Evolutionary conservation across 1,284 basidiomycete species (phyloP), one percentile per base, ranked within the genome.

Genomic region (Macrocybe sp.): DNA sequence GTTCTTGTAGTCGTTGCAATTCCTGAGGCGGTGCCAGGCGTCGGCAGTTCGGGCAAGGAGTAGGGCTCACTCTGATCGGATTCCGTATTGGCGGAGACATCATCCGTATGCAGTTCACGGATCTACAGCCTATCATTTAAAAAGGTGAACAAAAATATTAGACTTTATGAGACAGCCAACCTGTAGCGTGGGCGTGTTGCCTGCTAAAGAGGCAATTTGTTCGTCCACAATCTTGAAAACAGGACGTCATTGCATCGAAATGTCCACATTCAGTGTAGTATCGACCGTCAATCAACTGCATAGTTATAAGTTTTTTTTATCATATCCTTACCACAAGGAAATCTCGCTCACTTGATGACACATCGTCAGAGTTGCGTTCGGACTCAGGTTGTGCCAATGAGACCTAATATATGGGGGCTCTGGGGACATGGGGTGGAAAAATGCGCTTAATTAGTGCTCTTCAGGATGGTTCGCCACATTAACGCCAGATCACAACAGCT

Each of bases 221-320:
- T 47, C 69, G 69, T 44, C 79, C 62, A 57, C 87, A 90, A 61
- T 90, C 87, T 58, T 84, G 75, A 41, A 76, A 65, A 47, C 74
- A 76, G 16, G 87, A 87, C 37, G 81, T 77, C 78, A 90, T 84
- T 44, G 81, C 75, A 50, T 80, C 69, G 64, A 90, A 89, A 64
- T 90, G 86, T n/a, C 78, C 75, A 64, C 87, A 90, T 46, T 66
- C 63, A 10, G 79, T 79, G 67, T 88, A 78, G 66, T 75, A 86
- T 54, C 86, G 80, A 51, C 88, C 87, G 61, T 90, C 87, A 54
- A 87, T 81, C 55, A 89, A 75, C 87, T 89, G 58, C 28, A 49
- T 32, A 48, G 47, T 31, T 41, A 55, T 14, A 11, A 11, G 35
- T 11, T 37, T 2, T 2, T 14, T 37, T 37, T 0, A 6, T 37